phyloP scores from a whole-genome alignment of 768 basidiomycete species.

The Nidularia pulvinata region DNA sequence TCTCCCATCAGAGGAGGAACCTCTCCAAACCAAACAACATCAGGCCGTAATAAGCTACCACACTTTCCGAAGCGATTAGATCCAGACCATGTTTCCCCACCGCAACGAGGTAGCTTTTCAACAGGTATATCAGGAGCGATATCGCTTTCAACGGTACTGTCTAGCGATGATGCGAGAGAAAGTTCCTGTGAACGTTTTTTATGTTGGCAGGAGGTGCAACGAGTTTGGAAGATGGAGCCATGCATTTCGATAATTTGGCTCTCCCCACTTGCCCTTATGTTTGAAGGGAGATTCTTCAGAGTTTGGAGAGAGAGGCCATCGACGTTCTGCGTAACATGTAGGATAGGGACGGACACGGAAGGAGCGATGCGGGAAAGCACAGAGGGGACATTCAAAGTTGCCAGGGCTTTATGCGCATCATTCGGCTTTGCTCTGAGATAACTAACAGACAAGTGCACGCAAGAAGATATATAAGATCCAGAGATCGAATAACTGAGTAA shows the following conservation, averaged over 20 bases:
- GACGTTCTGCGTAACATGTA: constrained; percentile 55
- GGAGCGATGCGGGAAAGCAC: no score
- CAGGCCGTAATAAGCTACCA: constrained; percentile 42
- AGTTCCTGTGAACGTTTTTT: constrained; percentile 34
- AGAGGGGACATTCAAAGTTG: no score
- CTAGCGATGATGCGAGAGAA: constrained; percentile 44
- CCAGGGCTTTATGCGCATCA: no score
- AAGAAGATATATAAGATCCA: no score
- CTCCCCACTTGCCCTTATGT: constrained; percentile 3
- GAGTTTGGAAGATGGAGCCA: constrained; percentile 52
- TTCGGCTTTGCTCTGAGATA: no score
- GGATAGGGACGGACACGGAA: no score
- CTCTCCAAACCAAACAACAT: constrained; percentile 64
- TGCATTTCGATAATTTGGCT: constrained; percentile 58
- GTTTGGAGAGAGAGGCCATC: constrained; percentile 49
- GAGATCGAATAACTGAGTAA: no score
- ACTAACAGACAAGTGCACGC: no score
- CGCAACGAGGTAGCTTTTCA: constrained; percentile 41
- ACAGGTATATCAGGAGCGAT: constrained; percentile 35
- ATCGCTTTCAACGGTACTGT: constrained; percentile 34
- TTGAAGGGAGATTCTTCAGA: constrained; percentile 20
- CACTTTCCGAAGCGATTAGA: constrained; percentile 15
- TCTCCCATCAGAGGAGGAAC: constrained; percentile 29
- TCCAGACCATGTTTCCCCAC: constrained; percentile 5
- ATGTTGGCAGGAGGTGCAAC: constrained; percentile 49